phyloP scores from a whole-genome alignment of 805 yeast genomes.

The Starmerella geochares region DNA sequence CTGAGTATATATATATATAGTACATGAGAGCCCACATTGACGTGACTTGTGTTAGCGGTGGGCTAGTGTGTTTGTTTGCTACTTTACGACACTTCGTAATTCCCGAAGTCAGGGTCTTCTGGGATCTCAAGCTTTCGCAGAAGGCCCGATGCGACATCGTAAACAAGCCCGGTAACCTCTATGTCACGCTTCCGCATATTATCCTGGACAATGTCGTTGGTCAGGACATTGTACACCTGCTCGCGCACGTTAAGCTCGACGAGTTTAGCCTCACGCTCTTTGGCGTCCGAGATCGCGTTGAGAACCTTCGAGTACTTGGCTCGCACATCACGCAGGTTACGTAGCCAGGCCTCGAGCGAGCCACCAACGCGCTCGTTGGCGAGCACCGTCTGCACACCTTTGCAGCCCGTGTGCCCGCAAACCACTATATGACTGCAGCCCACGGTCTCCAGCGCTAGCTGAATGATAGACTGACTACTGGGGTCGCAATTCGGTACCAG shows the following conservation, averaged over 20 bases:
- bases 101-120: conserved; percentile 26
- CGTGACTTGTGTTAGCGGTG: too few relatives aligned
- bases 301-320: conserved; percentile 47
- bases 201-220: conserved; percentile 55
- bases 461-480: conserved; percentile 66
- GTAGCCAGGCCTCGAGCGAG: conserved; percentile 62
- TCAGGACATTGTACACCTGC: conserved; percentile 55
- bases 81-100: conserved; percentile 17
- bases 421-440: conserved; percentile 72
- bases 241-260: conserved; percentile 66
- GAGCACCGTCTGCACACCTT: conserved; percentile 77
- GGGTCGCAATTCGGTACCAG: conserved; percentile 57
- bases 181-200: conserved; percentile 55
- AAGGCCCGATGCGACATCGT: conserved; percentile 70
- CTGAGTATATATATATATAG: too few relatives aligned
- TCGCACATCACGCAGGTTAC: conserved; percentile 54
- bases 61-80: too few relatives aligned
- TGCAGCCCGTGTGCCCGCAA: conserved; percentile 94
- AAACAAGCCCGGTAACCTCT: conserved; percentile 73
- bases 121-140: conserved; percentile 40
- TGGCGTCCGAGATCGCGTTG: conserved; percentile 41
- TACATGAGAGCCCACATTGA: too few relatives aligned
- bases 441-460: conserved; percentile 76
- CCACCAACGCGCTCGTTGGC: conserved; percentile 56
- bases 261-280: conserved; percentile 48